phyloP scores from a whole-genome alignment of 2,329 filamentous ascomycete genomes.

The Clonostachys byssicola region DNA sequence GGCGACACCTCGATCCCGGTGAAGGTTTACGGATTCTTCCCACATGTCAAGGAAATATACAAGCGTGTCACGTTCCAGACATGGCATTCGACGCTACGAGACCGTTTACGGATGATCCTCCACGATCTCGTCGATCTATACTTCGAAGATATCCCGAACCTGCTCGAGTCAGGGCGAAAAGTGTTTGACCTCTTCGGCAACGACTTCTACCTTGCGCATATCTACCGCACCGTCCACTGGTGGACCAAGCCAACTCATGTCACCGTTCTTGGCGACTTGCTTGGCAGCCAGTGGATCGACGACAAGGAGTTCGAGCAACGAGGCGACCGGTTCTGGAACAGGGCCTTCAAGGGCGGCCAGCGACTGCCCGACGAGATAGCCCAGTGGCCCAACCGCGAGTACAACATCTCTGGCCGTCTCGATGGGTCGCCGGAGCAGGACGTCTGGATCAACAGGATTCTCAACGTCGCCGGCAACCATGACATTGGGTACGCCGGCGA shows the following conservation, averaged over 20 bases:
- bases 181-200: constrained; percentile 86
- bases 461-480: constrained; percentile 93
- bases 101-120: constrained; percentile 45
- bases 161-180: constrained; percentile 68
- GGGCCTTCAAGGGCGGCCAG: constrained; percentile 67
- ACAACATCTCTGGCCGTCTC: constrained; percentile 45
- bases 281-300: constrained; percentile 93
- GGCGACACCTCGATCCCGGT: constrained; percentile 80
- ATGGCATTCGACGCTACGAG: constrained; percentile 38
- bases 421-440: constrained; percentile 35
- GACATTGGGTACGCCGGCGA: constrained; percentile 96
- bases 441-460: constrained; percentile 70
- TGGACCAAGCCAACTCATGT: constrained; percentile 84
- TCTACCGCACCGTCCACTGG: constrained; percentile 81
- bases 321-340: constrained; percentile 72
- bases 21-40: constrained; percentile 45
- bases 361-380: constrained; percentile 57
- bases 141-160: constrained; percentile 64
- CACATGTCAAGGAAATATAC: constrained; percentile 43
- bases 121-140: constrained; percentile 59
- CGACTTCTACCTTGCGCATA: constrained; percentile 90
- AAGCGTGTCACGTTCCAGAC: constrained; percentile 43
- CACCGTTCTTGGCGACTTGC: constrained; percentile 81
- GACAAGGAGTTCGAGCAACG: constrained; percentile 78
- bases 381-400: constrained; percentile 39